Evolutionary conservation across 2,329 filamentous ascomycete species (phyloP).

Genomic region (Aureobasidium sp.): DNA sequence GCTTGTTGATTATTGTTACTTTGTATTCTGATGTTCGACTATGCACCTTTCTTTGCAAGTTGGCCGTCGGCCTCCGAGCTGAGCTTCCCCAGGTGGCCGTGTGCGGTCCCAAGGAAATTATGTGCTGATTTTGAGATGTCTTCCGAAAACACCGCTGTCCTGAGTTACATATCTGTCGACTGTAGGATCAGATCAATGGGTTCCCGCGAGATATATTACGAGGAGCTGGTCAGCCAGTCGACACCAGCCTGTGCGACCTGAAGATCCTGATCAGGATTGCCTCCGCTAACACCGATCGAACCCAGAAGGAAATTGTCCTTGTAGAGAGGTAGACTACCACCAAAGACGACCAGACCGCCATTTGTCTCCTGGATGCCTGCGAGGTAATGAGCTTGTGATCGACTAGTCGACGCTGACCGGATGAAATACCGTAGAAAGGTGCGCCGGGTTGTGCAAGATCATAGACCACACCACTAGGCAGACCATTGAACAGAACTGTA

Average conservation of each 20-base stretch:
- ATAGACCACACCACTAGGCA: constrained; percentile 23
- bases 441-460: constrained; percentile 23
- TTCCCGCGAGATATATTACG: no score
- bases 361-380: constrained; percentile 25
- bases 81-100: background rate
- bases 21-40: background rate
- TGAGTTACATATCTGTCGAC: no score
- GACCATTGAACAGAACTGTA: constrained; percentile 26
- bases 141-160: background rate
- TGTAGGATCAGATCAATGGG: no score
- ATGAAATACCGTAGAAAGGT: constrained; percentile 12
- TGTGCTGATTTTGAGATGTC: background rate
- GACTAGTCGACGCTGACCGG: background rate
- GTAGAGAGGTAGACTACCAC: constrained; percentile 25
- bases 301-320: constrained; percentile 25
- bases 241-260: constrained; percentile 18
- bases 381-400: background rate
- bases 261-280: constrained; percentile 26
- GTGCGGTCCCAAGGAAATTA: background rate
- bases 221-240: constrained; percentile 7
- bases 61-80: no score
- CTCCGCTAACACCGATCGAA: constrained; percentile 26
- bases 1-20: background rate
- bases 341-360: constrained; percentile 26
- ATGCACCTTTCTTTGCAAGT: background rate